phyloP scores from a whole-genome alignment of 305 asterid genomes.

The Fraxinus greggii region DNA sequence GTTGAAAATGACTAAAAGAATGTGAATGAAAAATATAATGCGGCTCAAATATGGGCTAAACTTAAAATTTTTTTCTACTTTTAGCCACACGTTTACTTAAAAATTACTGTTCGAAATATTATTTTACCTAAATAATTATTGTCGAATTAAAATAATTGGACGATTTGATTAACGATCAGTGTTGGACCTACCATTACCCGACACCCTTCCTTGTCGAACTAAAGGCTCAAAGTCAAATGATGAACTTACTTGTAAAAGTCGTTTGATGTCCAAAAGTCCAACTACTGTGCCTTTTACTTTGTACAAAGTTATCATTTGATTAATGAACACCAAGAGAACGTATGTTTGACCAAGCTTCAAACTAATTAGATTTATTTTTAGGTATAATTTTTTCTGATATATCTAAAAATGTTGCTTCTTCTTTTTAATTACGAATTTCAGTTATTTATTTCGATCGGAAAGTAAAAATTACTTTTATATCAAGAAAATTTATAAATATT shows the following conservation, averaged over 20 bases:
- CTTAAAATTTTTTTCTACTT: no score
- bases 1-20: no score
- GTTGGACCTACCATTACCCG: slow-evolving; percentile 37
- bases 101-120: no score
- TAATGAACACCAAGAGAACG: background rate
- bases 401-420: background rate
- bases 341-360: background rate
- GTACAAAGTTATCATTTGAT: background rate
- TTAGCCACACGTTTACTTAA: no score
- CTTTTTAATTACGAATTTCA: background rate
- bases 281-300: background rate
- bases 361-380: background rate
- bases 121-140: no score
- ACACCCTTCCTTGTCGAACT: slow-evolving; percentile 6
- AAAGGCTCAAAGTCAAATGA: slow-evolving; percentile 47
- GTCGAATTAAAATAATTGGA: slow-evolving; percentile 15
- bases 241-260: slow-evolving; percentile 43
- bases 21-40: no score
- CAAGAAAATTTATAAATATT: no score
- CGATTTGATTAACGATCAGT: no score
- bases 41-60: no score
- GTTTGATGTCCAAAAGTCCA: slow-evolving; percentile 28
- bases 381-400: background rate
- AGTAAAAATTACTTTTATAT: no score
- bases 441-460: background rate